Evolutionary conservation across 2,329 filamentous ascomycete genomes (phyloP).

Genomic region (Incumbomyces lentus): DNA sequence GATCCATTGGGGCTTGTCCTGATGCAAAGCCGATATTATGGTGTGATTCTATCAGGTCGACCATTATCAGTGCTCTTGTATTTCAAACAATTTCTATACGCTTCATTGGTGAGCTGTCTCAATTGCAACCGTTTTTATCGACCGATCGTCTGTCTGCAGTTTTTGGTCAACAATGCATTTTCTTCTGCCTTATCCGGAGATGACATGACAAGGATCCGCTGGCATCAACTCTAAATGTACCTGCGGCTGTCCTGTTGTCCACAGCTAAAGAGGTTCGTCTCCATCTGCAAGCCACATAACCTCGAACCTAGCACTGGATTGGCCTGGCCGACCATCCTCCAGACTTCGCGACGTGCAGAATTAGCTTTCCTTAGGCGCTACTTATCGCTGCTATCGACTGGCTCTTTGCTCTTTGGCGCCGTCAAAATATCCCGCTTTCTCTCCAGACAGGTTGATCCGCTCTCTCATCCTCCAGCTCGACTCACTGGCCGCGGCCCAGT

Average conservation of each 20-base stretch:
- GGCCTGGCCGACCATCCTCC: slow-evolving; percentile 19
- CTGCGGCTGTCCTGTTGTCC: slow-evolving; percentile 15
- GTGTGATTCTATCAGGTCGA: neutral
- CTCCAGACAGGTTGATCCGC: slow-evolving; percentile 3
- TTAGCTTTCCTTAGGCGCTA: slow-evolving; percentile 4
- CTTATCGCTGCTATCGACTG: slow-evolving; percentile 17
- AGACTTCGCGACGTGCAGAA: slow-evolving; percentile 8
- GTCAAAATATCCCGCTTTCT: slow-evolving; percentile 19
- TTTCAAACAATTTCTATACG: too few relatives aligned
- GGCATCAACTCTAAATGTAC: slow-evolving; percentile 16
- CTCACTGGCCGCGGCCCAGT: neutral
- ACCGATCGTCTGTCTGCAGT: too few relatives aligned
- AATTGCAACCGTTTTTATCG: too few relatives aligned
- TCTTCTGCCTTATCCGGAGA: neutral
- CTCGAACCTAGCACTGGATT: slow-evolving; percentile 12
- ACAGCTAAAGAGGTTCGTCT: slow-evolving; percentile 15
- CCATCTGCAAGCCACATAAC: slow-evolving; percentile 19
- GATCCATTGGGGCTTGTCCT: neutral
- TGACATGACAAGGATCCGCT: slow-evolving; percentile 1
- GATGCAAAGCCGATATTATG: neutral
- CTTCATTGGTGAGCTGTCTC: too few relatives aligned
- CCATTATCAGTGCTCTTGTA: too few relatives aligned
- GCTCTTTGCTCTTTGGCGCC: slow-evolving; percentile 16
- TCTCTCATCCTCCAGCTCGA: slow-evolving; percentile 6
- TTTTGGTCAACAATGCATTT: neutral